Evolutionary conservation across 2,329 filamentous ascomycete species (phyloP).

Genomic region (Mycogone perniciosa): DNA sequence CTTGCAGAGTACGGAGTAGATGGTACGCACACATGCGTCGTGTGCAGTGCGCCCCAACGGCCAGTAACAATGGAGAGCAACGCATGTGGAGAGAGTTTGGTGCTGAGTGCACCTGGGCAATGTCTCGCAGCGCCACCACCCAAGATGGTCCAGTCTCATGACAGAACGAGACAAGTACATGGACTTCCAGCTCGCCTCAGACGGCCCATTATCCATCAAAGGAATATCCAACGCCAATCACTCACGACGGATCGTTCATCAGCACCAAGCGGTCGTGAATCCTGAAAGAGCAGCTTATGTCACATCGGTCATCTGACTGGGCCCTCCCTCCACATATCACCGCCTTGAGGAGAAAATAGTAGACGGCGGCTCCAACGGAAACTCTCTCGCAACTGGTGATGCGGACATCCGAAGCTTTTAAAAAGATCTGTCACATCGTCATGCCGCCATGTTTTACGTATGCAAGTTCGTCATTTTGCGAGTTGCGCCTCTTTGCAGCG

Average conservation of each 20-base stretch:
- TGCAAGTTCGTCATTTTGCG: slow-evolving; percentile 10
- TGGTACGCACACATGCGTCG: neutral
- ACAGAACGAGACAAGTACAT: slow-evolving; percentile 9
- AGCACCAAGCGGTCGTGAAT: too few relatives aligned
- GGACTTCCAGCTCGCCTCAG: slow-evolving; percentile 4
- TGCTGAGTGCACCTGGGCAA: slow-evolving; percentile 9
- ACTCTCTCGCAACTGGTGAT: slow-evolving; percentile 3
- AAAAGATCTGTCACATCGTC: slow-evolving; percentile 8
- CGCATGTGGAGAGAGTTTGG: neutral
- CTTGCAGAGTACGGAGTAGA: too few relatives aligned
- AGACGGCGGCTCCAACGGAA: neutral
- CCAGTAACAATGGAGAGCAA: neutral
- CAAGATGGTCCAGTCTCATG: slow-evolving; percentile 6
- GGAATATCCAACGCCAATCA: too few relatives aligned
- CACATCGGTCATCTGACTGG: too few relatives aligned
- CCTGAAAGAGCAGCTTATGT: too few relatives aligned
- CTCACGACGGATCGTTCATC: too few relatives aligned
- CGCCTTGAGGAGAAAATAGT: too few relatives aligned
- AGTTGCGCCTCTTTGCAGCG: slow-evolving; percentile 10
- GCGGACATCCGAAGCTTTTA: slow-evolving; percentile 4
- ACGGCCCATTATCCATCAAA: neutral
- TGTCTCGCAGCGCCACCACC: slow-evolving; percentile 10
- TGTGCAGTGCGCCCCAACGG: slow-evolving; percentile 2
- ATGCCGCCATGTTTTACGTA: slow-evolving; percentile 12
- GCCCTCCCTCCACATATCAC: too few relatives aligned